These are phyloP conservation scores for Sarocladium kiliense DNA, from an alignment of 2,329 filamentous ascomycete species.

Conservation along the genomic window DNA sequence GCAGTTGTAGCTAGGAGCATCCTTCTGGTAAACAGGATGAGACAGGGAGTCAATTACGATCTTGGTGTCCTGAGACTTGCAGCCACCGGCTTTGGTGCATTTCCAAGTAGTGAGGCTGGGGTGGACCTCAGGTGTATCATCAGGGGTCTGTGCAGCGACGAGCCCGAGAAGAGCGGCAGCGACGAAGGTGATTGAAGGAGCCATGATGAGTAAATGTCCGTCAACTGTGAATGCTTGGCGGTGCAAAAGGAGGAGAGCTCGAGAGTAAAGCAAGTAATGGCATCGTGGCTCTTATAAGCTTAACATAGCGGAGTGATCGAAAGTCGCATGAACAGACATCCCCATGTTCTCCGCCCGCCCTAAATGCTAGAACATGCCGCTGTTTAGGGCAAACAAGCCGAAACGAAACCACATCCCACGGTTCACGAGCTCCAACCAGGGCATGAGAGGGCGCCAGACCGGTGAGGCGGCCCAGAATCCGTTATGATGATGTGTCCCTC, in stretches of 20 bases:
- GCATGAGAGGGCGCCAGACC: neutral
- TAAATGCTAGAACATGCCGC: neutral
- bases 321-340: neutral
- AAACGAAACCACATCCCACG: neutral
- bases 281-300: neutral
- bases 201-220: neutral
- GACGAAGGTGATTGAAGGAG: conserved; percentile 15
- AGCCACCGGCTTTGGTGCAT: conserved; percentile 46
- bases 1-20: conserved; percentile 25
- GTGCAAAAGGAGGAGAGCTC: neutral
- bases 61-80: conserved; percentile 38
- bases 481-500: neutral
- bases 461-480: neutral
- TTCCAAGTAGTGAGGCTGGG: conserved; percentile 46
- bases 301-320: neutral
- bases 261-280: neutral
- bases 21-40: conserved; percentile 39
- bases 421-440: neutral
- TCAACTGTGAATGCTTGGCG: neutral
- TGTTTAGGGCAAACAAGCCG: neutral
- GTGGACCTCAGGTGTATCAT: conserved; percentile 39
- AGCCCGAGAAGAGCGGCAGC: conserved; percentile 16
- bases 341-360: conserved; percentile 5
- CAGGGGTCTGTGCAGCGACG: conserved; percentile 31
- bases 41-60: conserved; percentile 44